Conservation (phyloP, 2,329 filamentous ascomycete species). For the Aspergillus brunneoviolaceus region DNA sequence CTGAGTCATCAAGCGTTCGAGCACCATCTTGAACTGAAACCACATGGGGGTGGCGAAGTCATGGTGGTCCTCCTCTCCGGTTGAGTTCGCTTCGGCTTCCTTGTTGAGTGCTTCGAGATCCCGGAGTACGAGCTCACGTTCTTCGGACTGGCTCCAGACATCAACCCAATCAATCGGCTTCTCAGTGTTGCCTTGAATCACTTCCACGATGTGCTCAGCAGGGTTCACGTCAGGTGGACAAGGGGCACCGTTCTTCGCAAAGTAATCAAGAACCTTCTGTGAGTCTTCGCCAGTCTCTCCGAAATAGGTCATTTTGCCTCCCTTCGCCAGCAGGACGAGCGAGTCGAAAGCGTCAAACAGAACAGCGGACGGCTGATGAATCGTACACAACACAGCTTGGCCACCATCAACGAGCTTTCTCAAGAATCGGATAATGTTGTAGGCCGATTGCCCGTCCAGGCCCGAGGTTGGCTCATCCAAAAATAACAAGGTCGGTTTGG, state of each 20-base stretch:
- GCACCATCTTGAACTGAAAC: constrained; percentile 41
- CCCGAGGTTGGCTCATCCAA: constrained; percentile 62
- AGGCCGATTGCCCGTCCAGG: constrained; percentile 66
- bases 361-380: constrained; percentile 68
- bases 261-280: constrained; percentile 48
- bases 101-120: constrained; percentile 30
- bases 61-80: constrained; percentile 33
- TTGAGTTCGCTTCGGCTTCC: constrained; percentile 16
- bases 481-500: constrained; percentile 62
- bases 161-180: constrained; percentile 34
- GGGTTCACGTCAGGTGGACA: constrained; percentile 55
- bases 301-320: constrained; percentile 67
- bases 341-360: constrained; percentile 67
- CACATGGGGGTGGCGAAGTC: constrained; percentile 41
- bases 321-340: constrained; percentile 63
- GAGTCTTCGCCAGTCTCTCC: constrained; percentile 52
- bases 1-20: constrained; percentile 33
- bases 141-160: constrained; percentile 32
- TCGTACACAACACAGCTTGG: constrained; percentile 65
- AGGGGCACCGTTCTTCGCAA: constrained; percentile 54
- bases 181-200: constrained; percentile 30
- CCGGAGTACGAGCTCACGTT: constrained; percentile 25
- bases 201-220: constrained; percentile 49
- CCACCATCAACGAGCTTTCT: constrained; percentile 65
- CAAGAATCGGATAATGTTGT: constrained; percentile 58